A percentile compares a stretch with the other conserved stretches of the same genome.
Conservation (phyloP, 805 yeast species). For the Candida loeiensis region DNA sequence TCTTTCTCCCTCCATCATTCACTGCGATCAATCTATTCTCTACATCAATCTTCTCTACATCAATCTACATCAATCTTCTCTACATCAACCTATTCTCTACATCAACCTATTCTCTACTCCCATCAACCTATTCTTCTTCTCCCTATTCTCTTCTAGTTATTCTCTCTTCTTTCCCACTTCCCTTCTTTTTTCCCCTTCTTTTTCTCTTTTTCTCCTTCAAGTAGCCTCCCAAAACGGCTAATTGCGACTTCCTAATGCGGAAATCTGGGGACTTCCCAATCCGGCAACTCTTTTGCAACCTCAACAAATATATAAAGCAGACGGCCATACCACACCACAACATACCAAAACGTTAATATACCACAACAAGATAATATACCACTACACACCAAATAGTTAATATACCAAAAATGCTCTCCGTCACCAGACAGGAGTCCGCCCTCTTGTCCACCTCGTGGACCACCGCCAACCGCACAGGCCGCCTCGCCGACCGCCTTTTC, state of each 20-base stretch:
- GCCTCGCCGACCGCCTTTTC: conserved; percentile 30
- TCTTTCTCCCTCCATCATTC: too few species aligned
- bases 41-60: too few species aligned
- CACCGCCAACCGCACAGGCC: conserved; percentile 20
- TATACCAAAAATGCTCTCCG: not conserved
- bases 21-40: too few species aligned
- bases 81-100: not conserved
- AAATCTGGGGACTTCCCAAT: not conserved
- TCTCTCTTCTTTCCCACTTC: not conserved
- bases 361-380: not conserved
- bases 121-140: not conserved
- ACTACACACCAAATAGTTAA: too few species aligned
- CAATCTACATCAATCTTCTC: not conserved
- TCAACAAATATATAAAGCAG: conserved; percentile 2
- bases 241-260: not conserved
- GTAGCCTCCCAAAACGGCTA: not conserved
- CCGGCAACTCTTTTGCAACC: conserved; percentile 2
- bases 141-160: not conserved
- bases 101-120: not conserved
- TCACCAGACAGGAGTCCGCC: conserved; percentile 1
- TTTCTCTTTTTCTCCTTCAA: not conserved
- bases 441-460: conserved; percentile 6
- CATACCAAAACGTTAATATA: not conserved
- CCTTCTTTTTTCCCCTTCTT: not conserved
- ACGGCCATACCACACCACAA: not conserved